Evolutionary conservation across 768 basidiomycete genomes (phyloP), one percentile per base, ranked within the genome.

Genomic region (Clavaria fumosa): DNA sequence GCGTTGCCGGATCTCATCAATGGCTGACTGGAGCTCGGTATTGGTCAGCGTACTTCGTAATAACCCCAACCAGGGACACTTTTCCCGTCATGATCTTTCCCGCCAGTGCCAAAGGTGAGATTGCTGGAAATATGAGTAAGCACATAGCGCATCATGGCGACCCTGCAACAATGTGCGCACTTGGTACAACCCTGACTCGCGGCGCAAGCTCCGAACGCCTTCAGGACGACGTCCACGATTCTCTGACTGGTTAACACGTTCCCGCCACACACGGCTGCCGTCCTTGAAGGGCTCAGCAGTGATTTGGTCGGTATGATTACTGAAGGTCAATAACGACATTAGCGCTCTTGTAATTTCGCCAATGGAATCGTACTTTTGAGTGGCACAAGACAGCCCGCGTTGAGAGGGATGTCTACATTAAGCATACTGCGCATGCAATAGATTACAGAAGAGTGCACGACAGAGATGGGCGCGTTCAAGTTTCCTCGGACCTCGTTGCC

Each of bases 121-220:
- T 91, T 93, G 55, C 81, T 81, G 44, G 20, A n/a, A n/a, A n/a
- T n/a, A n/a, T n/a, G n/a, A n/a, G n/a, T n/a, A n/a, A n/a, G n/a
- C n/a, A n/a, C n/a, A n/a, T n/a, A n/a, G n/a, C n/a, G n/a, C 14
- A 28, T 28, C 26, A 9, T 28, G 26, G 9, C 9, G 26, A 28
- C n/a, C 26, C 26, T 9, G 14, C 9, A 28, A 9, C 32, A 31
- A 34, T 24, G 4, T 2, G 55, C 75, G 46, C 53, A 85, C 85
- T 91, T 91, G 32, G 85, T 90, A 49, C 85, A 86, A 1, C 91
- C 91, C 53, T 95, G 90, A 49, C 83, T 86, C 0, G 89, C 91
- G 12, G 89, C 88, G 33, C 77, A 79, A 3, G 86, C 89, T 47
- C 81, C 70, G 63, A 96, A 95, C 0, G 90, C 89, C 53, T 82